Percentiles rank a stretch among this genome's conserved stretches.
Conservation (phyloP, 192 early-diverging fungal genomes). For the Radiomyces spectabilis region DNA sequence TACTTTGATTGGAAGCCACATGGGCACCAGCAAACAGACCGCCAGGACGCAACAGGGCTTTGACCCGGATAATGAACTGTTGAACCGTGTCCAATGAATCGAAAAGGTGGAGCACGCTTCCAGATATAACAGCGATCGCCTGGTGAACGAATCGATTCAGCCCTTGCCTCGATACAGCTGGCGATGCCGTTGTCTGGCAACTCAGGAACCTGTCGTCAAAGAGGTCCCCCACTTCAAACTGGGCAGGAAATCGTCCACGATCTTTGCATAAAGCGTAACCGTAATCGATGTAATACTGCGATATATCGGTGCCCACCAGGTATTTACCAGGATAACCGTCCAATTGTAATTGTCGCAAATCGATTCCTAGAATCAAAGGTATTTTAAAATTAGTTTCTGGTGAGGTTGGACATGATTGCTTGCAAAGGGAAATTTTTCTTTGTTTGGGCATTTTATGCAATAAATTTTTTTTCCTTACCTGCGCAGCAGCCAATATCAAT, state of each 20-base stretch:
- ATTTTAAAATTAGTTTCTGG: no score
- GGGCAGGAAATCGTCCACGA: background rate
- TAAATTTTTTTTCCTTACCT: conserved; percentile 4
- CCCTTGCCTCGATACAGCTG: background rate
- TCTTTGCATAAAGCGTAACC: conserved; percentile 14
- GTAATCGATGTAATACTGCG: conserved; percentile 11
- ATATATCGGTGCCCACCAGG: conserved; percentile 14
- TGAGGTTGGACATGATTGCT: no score
- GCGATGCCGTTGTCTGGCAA: no score
- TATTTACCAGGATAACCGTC: conserved; percentile 13
- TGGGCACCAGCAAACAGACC: conserved; percentile 13
- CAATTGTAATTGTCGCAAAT: conserved; percentile 13
- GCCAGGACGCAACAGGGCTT: conserved; percentile 4
- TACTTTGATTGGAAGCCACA: conserved; percentile 2
- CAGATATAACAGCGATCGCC: conserved; percentile 5
- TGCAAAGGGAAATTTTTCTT: no score
- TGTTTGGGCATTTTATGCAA: no score
- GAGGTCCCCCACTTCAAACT: conserved; percentile 13
- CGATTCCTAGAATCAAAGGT: no score
- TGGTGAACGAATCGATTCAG: background rate
- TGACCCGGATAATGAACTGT: conserved; percentile 1
- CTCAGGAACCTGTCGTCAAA: conserved; percentile 3
- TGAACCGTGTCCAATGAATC: background rate
- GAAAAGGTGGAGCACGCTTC: conserved; percentile 22
- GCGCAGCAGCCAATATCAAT: conserved; percentile 26